These are phyloP conservation scores for Penicillium sp. DNA, from an alignment of 2,329 filamentous ascomycete species.

Conservation along the genomic window DNA sequence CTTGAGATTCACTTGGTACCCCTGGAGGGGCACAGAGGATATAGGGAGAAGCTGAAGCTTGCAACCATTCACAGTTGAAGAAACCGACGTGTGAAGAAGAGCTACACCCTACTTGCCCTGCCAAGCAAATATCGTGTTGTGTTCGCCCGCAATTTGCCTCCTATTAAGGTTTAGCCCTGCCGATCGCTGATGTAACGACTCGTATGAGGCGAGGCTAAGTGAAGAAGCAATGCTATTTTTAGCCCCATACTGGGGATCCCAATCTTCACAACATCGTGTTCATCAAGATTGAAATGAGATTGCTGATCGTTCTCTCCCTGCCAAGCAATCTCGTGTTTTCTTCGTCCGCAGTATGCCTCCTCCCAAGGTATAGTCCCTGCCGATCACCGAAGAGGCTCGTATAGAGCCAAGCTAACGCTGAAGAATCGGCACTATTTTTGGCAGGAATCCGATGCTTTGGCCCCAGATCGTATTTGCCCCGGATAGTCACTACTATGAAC, in stretches of 20 bases:
- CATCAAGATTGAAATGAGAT: not conserved
- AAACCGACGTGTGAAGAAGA: no score
- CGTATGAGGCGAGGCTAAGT: not conserved
- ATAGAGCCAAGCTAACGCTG: not conserved
- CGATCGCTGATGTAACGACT: not conserved
- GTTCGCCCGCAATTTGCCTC: not conserved
- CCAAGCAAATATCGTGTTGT: not conserved
- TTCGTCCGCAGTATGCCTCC: not conserved
- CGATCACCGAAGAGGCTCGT: not conserved
- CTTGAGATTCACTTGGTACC: no score
- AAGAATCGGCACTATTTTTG: constrained; percentile 5
- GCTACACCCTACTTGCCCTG: not conserved
- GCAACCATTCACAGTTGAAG: no score
- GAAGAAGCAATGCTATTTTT: constrained; percentile 1
- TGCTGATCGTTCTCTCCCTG: not conserved
- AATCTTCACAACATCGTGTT: not conserved
- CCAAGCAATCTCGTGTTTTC: constrained; percentile 1
- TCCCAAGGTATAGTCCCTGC: not conserved
- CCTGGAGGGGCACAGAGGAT: no score
- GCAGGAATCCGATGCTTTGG: not conserved
- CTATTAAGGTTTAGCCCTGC: not conserved
- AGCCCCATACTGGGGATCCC: not conserved
- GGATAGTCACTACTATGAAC: not conserved
- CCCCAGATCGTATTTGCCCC: constrained; percentile 1
- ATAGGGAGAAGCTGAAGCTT: no score